Percentiles rank a stretch among this genome's conserved stretches.
phyloP scores from a whole-genome alignment of 805 yeast species.

The Yarrowia sp. region DNA sequence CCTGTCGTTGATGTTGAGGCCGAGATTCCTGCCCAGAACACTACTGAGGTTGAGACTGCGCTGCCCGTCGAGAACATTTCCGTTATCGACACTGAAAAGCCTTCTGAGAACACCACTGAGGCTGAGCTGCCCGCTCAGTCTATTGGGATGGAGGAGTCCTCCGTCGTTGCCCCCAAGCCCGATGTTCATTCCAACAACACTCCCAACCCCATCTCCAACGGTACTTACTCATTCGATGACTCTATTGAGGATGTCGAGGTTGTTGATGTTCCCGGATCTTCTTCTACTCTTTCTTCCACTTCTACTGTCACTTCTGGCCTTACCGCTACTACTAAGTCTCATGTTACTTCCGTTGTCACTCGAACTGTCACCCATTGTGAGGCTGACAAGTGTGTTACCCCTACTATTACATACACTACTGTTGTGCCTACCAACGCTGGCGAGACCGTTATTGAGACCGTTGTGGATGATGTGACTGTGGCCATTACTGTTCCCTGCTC shows the following conservation, averaged over 20 bases:
- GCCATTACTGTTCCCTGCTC: constrained; percentile 57
- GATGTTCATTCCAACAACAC: no score
- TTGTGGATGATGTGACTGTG: constrained; percentile 56
- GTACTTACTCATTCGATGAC: background rate
- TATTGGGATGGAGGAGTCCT: background rate
- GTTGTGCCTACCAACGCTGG: background rate
- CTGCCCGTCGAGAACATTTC: background rate
- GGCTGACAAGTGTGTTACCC: constrained; percentile 68
- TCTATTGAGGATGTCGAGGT: background rate
- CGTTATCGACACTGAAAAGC: background rate
- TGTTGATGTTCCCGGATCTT: background rate
- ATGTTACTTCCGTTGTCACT: constrained; percentile 82
- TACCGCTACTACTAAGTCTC: constrained; percentile 37
- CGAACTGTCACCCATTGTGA: constrained; percentile 63
- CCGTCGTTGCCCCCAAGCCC: no score
- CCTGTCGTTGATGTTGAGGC: no score
- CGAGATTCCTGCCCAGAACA: no score
- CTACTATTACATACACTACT: constrained; percentile 82
- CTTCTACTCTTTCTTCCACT: background rate
- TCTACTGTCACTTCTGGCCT: background rate
- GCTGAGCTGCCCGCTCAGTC: background rate
- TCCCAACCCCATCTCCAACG: background rate
- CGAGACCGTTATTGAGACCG: constrained; percentile 59
- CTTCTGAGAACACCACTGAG: background rate
- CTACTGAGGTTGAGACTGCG: background rate